Conservation (phyloP, 2,329 filamentous ascomycete species). For the Beauveria medogensis region DNA sequence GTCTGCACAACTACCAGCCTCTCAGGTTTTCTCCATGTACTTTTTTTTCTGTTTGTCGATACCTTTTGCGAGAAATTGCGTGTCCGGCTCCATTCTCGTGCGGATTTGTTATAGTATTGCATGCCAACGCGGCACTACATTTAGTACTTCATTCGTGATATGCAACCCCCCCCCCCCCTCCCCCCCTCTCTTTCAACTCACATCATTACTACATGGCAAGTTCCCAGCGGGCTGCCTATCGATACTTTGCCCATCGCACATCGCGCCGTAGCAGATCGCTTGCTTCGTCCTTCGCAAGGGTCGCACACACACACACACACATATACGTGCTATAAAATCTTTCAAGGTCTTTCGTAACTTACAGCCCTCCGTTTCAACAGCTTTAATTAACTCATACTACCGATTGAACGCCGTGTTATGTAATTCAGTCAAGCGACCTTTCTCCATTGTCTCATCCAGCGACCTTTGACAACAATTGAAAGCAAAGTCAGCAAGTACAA, state of each 20-base stretch:
- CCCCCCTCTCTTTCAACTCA: not conserved
- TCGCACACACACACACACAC: not conserved
- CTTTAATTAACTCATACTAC: constrained; percentile 1
- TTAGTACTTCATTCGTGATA: not conserved
- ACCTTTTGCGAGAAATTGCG: not conserved
- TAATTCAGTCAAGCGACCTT: not conserved
- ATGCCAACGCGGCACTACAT: not conserved
- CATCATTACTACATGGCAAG: too few species aligned
- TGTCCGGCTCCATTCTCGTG: not conserved
- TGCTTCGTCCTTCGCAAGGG: not conserved
- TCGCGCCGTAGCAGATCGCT: too few species aligned
- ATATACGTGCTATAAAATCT: too few species aligned
- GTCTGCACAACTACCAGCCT: not conserved
- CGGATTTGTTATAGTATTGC: not conserved
- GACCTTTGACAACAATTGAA: not conserved
- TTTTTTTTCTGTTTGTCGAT: not conserved
- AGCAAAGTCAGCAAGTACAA: not conserved
- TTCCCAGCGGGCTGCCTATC: too few species aligned
- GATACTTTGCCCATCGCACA: too few species aligned
- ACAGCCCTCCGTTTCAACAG: not conserved
- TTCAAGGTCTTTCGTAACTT: not conserved
- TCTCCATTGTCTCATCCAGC: constrained; percentile 1
- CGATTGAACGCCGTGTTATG: not conserved
- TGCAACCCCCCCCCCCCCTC: not conserved
- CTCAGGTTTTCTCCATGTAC: too few species aligned